Evolutionary conservation across 73 alveolate genomes (phyloP).

Genomic region (Tetrahymena malaccensis): DNA sequence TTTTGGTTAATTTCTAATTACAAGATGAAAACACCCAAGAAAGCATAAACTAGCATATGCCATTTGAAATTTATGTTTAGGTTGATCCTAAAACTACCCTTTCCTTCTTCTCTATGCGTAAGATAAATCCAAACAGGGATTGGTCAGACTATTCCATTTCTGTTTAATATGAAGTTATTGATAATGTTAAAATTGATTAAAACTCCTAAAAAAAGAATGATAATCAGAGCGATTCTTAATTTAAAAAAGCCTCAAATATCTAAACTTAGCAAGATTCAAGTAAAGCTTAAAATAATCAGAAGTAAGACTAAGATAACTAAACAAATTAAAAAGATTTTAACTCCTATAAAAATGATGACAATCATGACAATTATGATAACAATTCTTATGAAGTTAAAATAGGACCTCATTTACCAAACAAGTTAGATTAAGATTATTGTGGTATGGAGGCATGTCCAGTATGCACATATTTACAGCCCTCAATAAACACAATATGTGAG

Average conservation of each 20-base stretch:
- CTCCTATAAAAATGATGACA: not conserved
- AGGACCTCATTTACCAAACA: not conserved
- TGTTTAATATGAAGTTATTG: not conserved
- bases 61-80: not conserved
- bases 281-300: not conserved
- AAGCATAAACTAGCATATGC: not conserved
- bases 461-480: not conserved
- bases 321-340: not conserved
- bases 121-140: not conserved
- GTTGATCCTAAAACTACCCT: not conserved
- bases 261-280: not conserved
- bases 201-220: not conserved
- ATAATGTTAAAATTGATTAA: not conserved
- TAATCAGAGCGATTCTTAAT: not conserved
- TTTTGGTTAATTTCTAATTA: not conserved
- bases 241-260: not conserved
- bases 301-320: not conserved
- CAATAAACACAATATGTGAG: not conserved
- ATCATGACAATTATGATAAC: not conserved
- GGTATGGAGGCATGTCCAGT: not conserved
- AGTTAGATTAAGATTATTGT: not conserved
- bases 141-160: not conserved
- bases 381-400: not conserved
- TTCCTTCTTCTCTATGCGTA: not conserved
- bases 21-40: not conserved